These are phyloP conservation scores for Trichoderma gracile DNA, from an alignment of 2,329 filamentous ascomycete genomes.

Conservation along the genomic window DNA sequence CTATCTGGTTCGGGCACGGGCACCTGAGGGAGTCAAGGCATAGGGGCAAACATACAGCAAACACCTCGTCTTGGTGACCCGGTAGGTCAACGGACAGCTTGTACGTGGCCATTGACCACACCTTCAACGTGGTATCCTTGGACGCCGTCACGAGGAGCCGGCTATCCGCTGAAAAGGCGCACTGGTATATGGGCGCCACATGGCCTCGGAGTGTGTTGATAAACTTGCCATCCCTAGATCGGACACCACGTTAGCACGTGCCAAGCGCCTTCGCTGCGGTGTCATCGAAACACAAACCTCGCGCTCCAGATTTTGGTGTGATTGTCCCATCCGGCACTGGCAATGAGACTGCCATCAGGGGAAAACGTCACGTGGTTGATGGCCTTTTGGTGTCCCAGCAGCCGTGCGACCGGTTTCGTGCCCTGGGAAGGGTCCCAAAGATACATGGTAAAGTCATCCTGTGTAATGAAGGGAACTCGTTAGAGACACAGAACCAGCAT, in stretches of 20 bases:
- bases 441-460: constrained; percentile 93
- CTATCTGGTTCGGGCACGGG: background rate
- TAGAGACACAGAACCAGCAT: background rate
- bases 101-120: constrained; percentile 86
- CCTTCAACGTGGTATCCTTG: constrained; percentile 91
- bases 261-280: background rate
- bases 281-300: constrained; percentile 48
- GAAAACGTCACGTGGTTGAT: constrained; percentile 96
- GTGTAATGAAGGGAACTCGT: background rate
- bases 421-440: constrained; percentile 82
- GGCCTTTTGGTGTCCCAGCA: constrained; percentile 94
- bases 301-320: constrained; percentile 91
- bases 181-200: constrained; percentile 87
- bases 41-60: constrained; percentile 54
- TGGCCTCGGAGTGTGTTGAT: constrained; percentile 86
- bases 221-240: constrained; percentile 66
- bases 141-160: constrained; percentile 83
- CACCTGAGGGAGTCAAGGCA: background rate
- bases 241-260: constrained; percentile 27
- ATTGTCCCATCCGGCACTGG: constrained; percentile 90
- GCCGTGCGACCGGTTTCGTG: constrained; percentile 80
- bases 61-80: constrained; percentile 90
- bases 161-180: constrained; percentile 88
- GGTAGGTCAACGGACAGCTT: constrained; percentile 81
- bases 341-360: constrained; percentile 83